A percentile compares a stretch with the other conserved stretches of the same genome.
Evolutionary conservation across 2,329 filamentous ascomycete species (phyloP).

Genomic region (Trichoderma sp.): DNA sequence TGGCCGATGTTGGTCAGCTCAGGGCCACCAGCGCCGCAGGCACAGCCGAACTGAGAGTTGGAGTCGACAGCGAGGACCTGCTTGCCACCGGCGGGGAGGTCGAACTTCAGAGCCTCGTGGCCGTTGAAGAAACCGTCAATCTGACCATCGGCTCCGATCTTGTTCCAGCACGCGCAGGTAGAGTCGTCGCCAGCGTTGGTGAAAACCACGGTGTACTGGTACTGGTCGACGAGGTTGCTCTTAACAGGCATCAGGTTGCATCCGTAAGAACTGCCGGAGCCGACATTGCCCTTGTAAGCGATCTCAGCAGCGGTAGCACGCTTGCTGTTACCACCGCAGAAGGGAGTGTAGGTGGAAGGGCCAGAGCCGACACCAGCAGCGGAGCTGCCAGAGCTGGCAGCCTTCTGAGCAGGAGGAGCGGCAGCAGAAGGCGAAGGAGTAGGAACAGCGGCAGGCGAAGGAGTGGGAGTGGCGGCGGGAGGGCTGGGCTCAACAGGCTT

Average conservation of each 20-base stretch:
- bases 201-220: slow-evolving; percentile 48
- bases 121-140: slow-evolving; percentile 53
- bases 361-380: slow-evolving; percentile 24
- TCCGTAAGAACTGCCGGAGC: slow-evolving; percentile 44
- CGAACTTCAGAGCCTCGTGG: slow-evolving; percentile 44
- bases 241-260: slow-evolving; percentile 55
- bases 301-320: slow-evolving; percentile 50
- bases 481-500: slow-evolving; percentile 33
- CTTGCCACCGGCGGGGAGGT: slow-evolving; percentile 38
- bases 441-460: slow-evolving; percentile 21
- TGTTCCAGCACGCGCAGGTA: slow-evolving; percentile 52
- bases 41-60: slow-evolving; percentile 52
- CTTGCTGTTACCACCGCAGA: slow-evolving; percentile 44
- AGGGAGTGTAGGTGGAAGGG: slow-evolving; percentile 31
- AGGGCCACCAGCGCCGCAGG: slow-evolving; percentile 41
- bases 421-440: slow-evolving; percentile 22
- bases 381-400: slow-evolving; percentile 18
- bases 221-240: slow-evolving; percentile 38
- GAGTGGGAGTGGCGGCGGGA: slow-evolving; percentile 18
- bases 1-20: slow-evolving; percentile 42
- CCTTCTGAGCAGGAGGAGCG: slow-evolving; percentile 19
- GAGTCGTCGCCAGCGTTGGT: slow-evolving; percentile 39
- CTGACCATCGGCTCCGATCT: slow-evolving; percentile 48
- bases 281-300: slow-evolving; percentile 50
- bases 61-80: slow-evolving; percentile 47